A percentile compares a stretch with the other conserved stretches of the same genome.
These are phyloP conservation scores for Neurospora sp. DNA, from an alignment of 495 filamentous ascomycete genomes.

Conservation along the genomic window DNA sequence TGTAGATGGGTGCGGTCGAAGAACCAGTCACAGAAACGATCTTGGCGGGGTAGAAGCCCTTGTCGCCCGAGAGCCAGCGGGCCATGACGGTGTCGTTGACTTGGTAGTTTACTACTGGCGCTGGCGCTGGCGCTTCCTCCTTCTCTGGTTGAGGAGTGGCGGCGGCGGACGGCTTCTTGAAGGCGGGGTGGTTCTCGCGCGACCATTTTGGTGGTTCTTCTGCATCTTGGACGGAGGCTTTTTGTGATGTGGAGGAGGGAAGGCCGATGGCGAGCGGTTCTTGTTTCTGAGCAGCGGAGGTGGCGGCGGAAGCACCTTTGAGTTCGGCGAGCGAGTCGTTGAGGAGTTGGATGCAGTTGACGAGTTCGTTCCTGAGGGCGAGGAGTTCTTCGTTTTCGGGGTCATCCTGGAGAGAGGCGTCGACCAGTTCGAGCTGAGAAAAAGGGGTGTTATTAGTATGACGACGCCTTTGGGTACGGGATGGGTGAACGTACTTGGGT, in stretches of 20 bases:
- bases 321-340: conserved; percentile 73
- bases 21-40: conserved; percentile 92
- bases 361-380: conserved; percentile 69
- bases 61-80: conserved; percentile 83
- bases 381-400: conserved; percentile 74
- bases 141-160: conserved; percentile 28
- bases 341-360: conserved; percentile 71
- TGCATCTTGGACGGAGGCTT: conserved; percentile 24
- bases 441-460: conserved; percentile 4
- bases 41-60: conserved; percentile 81
- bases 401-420: conserved; percentile 66
- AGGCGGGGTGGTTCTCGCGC: conserved; percentile 60
- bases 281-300: conserved; percentile 34
- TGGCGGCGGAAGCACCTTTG: conserved; percentile 35
- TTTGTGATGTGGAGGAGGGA: not conserved
- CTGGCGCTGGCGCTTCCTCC: conserved; percentile 35
- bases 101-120: conserved; percentile 42
- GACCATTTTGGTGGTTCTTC: conserved; percentile 50
- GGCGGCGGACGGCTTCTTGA: conserved; percentile 44
- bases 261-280: conserved; percentile 20
- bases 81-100: conserved; percentile 88
- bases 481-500: conserved; percentile 49
- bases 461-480: conserved; percentile 1
- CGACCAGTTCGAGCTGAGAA: conserved; percentile 67
- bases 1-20: conserved; percentile 76